phyloP scores from a whole-genome alignment of 1,284 basidiomycete species.

The Cerrena zonata region DNA sequence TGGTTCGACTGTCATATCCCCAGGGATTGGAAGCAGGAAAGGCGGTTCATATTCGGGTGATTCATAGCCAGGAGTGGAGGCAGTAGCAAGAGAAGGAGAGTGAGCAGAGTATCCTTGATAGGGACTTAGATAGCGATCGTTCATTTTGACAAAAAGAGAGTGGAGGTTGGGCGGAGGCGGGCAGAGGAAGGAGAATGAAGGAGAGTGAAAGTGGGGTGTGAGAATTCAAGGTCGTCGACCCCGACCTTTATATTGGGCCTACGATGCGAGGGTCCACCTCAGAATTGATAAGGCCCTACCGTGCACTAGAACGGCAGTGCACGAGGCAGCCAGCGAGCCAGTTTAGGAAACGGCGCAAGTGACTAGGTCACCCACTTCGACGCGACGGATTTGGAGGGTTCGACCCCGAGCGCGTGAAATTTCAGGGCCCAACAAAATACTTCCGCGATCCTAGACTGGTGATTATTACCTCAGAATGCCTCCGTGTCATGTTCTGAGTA shows the following conservation, averaged over 20 bases:
- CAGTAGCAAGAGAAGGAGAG: too few relatives aligned
- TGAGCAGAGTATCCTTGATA: too few relatives aligned
- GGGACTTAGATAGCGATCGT: not conserved
- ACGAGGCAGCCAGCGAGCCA: not conserved
- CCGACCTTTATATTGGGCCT: not conserved
- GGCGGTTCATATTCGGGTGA: not conserved
- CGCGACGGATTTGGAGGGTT: slow-evolving; percentile 3
- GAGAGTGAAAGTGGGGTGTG: not conserved
- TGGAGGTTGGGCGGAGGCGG: not conserved
- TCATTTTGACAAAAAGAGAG: not conserved
- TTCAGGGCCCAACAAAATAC: not conserved
- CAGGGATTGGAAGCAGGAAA: not conserved
- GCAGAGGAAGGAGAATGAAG: not conserved
- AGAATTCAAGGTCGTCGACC: not conserved
- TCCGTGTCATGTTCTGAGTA: not conserved
- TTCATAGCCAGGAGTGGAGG: too few relatives aligned
- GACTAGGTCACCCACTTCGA: slow-evolving; percentile 4
- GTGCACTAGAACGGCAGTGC: not conserved
- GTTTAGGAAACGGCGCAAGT: slow-evolving; percentile 2
- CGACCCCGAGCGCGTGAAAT: not conserved
- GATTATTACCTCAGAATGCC: not conserved
- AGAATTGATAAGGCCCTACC: not conserved
- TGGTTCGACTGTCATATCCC: not conserved
- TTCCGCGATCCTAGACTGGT: not conserved
- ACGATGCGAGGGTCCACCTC: not conserved